Conservation (phyloP, 805 yeast species). For the Lachancea waltii region DNA sequence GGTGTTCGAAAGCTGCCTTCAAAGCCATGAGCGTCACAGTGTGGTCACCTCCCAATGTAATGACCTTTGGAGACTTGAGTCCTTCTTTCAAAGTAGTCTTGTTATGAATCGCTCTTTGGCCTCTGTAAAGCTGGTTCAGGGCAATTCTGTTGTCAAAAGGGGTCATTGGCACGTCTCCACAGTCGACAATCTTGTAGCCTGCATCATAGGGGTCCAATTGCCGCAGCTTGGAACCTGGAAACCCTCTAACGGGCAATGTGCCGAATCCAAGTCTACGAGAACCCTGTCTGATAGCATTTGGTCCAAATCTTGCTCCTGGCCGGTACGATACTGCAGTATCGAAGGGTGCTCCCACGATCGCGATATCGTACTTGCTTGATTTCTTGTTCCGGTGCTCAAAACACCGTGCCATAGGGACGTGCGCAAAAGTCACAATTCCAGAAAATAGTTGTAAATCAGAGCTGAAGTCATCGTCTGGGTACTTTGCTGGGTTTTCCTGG, state of each 20-base stretch:
- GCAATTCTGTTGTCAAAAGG: constrained; percentile 57
- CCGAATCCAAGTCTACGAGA: constrained; percentile 43
- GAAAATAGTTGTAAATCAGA: constrained; percentile 11
- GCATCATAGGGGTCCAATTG: constrained; percentile 40
- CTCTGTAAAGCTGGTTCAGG: constrained; percentile 49
- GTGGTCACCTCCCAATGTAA: constrained; percentile 59
- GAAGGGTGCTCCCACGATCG: constrained; percentile 54
- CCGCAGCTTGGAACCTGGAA: constrained; percentile 33
- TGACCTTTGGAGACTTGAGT: constrained; percentile 34
- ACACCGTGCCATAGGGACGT: constrained; percentile 13
- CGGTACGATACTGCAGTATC: constrained; percentile 51
- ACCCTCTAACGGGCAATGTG: constrained; percentile 36
- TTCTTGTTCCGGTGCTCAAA: constrained; percentile 10
- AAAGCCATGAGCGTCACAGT: constrained; percentile 48
- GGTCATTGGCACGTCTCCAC: constrained; percentile 56
- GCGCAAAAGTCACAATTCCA: constrained; percentile 17
- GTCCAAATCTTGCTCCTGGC: constrained; percentile 57
- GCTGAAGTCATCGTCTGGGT: constrained; percentile 12
- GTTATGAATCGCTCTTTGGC: constrained; percentile 42
- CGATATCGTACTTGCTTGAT: constrained; percentile 37
- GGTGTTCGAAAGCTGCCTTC: constrained; percentile 44
- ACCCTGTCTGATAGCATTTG: constrained; percentile 44
- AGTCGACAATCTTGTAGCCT: constrained; percentile 40
- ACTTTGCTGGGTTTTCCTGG: constrained; percentile 8
- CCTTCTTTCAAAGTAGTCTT: constrained; percentile 26